Evolutionary conservation across 805 yeast species (phyloP), one percentile per base, ranked within the genome.

Genomic region (Pichia occidentalis): DNA sequence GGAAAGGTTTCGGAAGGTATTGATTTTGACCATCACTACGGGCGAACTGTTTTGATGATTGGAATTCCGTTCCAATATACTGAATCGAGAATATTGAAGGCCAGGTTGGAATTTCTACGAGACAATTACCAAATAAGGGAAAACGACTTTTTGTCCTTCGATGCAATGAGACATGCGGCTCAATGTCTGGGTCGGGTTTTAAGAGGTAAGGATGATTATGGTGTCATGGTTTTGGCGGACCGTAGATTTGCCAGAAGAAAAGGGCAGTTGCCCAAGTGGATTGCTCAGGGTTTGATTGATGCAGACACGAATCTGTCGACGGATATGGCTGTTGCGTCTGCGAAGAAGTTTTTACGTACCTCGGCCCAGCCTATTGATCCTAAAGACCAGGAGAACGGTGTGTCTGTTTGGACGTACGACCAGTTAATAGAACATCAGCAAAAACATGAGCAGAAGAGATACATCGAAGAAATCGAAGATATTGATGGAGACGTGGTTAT

Each of bases 121-220:
- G 97, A 92, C 56, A 88, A 87, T 52, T 90, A 76, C 57, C 94
- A 87, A 52, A 90, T 92, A 39, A 73, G 86, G 46, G 98, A 92
- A 53, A 87, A 85, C 55, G 98, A 92, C 53, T 92, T 92, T 56
- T 59, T 92, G 26, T 88, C 97, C 9, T 92, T 92, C 69, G 99
- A 92, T 62, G 99, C 99, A 11, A 92, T 92, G 98, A 77, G 99
- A 56, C 99, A 92, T 64, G 99, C 97, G 4, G 97, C 99, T 0
- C 99, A 92, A 60, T 92, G 99, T 63, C 64, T 92, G 53, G 99
- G 99, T 9, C 77, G 99, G 56, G 98, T 92, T 38, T 65, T 92
- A 46, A 76, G 99, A 65, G 99, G 99, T 48, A 92, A 92, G 58
- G 97, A 92, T 56, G 99, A 92, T 65, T 92, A 92, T 59, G 99